phyloP scores from a whole-genome alignment of 2,329 filamentous ascomycete genomes.

The Diaporthe sp. region DNA sequence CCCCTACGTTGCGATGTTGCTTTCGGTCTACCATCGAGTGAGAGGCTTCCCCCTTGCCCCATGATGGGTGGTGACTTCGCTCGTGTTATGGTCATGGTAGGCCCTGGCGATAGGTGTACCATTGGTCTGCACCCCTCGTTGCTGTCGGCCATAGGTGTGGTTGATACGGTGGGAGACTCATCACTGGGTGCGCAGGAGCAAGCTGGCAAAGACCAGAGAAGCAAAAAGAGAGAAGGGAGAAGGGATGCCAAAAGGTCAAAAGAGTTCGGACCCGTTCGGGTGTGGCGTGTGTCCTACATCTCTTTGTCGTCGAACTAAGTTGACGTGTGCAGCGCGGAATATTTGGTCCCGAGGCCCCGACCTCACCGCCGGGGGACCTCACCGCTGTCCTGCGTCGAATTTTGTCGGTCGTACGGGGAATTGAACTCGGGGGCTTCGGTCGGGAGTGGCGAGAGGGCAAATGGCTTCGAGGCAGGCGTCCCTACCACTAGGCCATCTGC shows the following conservation, averaged over 20 bases:
- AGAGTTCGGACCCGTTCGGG: constrained; percentile 32
- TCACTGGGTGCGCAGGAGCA: neutral
- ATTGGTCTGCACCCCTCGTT: no score
- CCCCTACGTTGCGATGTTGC: neutral
- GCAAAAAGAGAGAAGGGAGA: neutral
- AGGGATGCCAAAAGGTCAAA: neutral
- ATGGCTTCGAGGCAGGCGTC: neutral
- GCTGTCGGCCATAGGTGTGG: neutral
- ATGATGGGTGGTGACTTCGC: neutral
- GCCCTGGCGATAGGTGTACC: neutral
- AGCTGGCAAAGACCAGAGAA: neutral
- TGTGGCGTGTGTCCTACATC: constrained; percentile 9
- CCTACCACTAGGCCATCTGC: neutral
- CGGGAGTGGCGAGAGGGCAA: constrained; percentile 12
- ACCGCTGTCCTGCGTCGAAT: neutral
- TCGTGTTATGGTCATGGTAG: neutral
- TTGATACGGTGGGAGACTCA: neutral
- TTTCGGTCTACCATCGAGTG: neutral
- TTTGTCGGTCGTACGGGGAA: neutral
- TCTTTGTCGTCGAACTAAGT: constrained; percentile 7
- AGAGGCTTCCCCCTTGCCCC: neutral
- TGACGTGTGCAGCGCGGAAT: neutral
- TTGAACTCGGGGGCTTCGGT: constrained; percentile 9
- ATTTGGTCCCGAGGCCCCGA: neutral
- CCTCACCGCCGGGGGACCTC: neutral